Evolutionary conservation across 2,329 filamentous ascomycete genomes (phyloP), one percentile per base, ranked within the genome.

Genomic region (Neofusicoccum kwambonambiense): DNA sequence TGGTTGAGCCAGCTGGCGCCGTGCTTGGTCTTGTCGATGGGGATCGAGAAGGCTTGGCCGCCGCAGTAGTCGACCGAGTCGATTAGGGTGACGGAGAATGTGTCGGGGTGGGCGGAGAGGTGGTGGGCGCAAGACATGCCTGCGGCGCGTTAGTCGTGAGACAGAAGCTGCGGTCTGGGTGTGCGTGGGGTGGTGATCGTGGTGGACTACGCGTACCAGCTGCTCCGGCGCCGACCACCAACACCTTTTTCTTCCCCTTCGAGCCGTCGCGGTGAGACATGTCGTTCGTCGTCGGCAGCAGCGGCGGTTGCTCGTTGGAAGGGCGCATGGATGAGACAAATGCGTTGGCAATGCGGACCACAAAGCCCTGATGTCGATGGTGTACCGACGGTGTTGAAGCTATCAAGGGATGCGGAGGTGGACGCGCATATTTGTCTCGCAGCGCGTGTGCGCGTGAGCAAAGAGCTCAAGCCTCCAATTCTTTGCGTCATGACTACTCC

Each of bases 71-170:
- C 77, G 11, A 83, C 83, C 4, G 70, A 80, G 77, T 78, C 76
- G 22, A 90, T 78, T 13, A 91, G 70, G 0, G 87, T 90, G 12
- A 91, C 81, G 49, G 87, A 83, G 77, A 89, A 91, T 67, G 83
- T 84, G 42, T 89, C 83, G 0, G 85, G 85, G 67, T 90, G 87
- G 54, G 89, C 83, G 52, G 87, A 83, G 34, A 91, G 81, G 35
- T 89, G 88, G 35, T 88, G 83, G 11, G 89, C 88, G 73, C 88
- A 90, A 63, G 86, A 86, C 87, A 83, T 83, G 69, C 81, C 81
- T 83, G 58, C 66, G 57, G 57, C 58, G 67, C 60, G 54, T 63
- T 57, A 63, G 63, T 51, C 62, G 67, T 67, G 42, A 62, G 64
- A 63, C 50, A 63, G 44, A 68, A 47, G 15, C 65, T 19, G 39